phyloP scores from a whole-genome alignment of 495 filamentous ascomycete species.

The Cercophora samala region DNA sequence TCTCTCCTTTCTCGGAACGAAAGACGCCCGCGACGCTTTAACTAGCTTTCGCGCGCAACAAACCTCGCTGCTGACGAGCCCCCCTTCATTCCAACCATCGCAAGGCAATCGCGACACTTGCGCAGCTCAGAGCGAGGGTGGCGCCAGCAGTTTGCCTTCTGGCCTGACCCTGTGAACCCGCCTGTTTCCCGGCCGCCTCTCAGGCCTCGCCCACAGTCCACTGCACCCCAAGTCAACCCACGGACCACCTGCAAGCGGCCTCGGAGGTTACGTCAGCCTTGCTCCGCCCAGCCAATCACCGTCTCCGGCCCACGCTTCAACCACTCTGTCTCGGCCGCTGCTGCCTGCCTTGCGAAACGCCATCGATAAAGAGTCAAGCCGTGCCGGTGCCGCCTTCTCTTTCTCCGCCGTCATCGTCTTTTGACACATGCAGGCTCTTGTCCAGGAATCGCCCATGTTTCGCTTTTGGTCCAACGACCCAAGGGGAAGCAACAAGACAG shows the following conservation, averaged over 20 bases:
- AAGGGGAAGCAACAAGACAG: slow-evolving; percentile 46
- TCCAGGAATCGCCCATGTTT: slow-evolving; percentile 36
- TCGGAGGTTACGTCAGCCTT: slow-evolving; percentile 41
- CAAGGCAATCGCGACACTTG: slow-evolving; percentile 18
- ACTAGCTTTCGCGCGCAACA: slow-evolving; percentile 38
- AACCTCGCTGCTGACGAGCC: slow-evolving; percentile 14
- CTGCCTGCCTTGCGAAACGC: slow-evolving; percentile 28
- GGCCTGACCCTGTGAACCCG: slow-evolving; percentile 26
- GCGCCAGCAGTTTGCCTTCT: slow-evolving; percentile 22
- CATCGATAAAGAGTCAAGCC: slow-evolving; percentile 14
- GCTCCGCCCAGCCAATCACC: slow-evolving; percentile 25
- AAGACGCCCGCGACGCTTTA: slow-evolving; percentile 35
- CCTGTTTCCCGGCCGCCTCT: background rate
- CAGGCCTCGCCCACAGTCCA: slow-evolving; percentile 4
- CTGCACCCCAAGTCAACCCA: slow-evolving; percentile 24
- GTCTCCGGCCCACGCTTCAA: slow-evolving; percentile 1
- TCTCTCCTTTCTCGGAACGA: slow-evolving; percentile 5
- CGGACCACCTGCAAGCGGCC: slow-evolving; percentile 28
- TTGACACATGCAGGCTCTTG: background rate
- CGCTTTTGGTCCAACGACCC: slow-evolving; percentile 50
- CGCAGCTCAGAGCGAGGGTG: slow-evolving; percentile 13
- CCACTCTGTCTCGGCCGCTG: slow-evolving; percentile 14
- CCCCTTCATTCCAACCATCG: background rate
- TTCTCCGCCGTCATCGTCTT: slow-evolving; percentile 20
- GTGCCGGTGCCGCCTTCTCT: slow-evolving; percentile 23